Conservation (phyloP, 2,329 filamentous ascomycete species). For the Sordariomycetes sp. region DNA sequence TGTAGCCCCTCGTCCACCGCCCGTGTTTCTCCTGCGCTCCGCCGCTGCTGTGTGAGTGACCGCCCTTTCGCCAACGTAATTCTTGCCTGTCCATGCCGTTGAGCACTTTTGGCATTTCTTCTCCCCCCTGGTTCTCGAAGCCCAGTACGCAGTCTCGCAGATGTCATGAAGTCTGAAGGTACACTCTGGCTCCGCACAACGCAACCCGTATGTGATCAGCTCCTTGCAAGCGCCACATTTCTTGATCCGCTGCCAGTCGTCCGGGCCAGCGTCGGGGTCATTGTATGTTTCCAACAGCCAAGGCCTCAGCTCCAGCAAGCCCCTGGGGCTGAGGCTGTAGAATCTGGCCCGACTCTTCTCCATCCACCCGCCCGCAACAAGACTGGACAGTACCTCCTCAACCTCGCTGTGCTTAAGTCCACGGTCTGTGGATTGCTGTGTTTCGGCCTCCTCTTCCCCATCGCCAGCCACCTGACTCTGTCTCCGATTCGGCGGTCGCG, state of each 20-base stretch:
- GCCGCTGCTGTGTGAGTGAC: constrained; percentile 45
- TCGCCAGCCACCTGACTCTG: constrained; percentile 6
- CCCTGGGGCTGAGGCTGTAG: constrained; percentile 68
- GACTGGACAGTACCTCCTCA: constrained; percentile 57
- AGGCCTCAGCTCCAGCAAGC: constrained; percentile 71
- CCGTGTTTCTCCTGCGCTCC: constrained; percentile 24
- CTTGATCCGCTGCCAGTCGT: constrained; percentile 70
- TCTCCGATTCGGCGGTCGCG: constrained; percentile 32
- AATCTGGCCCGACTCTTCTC: constrained; percentile 63
- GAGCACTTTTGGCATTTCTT: constrained; percentile 57
- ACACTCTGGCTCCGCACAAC: constrained; percentile 64
- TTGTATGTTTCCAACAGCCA: constrained; percentile 92
- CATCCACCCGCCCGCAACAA: constrained; percentile 79
- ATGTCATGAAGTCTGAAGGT: constrained; percentile 64
- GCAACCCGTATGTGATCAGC: constrained; percentile 75
- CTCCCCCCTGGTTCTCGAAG: constrained; percentile 48
- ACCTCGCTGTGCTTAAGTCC: constrained; percentile 71
- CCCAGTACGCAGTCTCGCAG: constrained; percentile 68
- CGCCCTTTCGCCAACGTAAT: constrained; percentile 47
- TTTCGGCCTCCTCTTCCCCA: constrained; percentile 19
- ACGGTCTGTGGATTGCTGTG: constrained; percentile 29
- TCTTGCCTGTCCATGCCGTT: constrained; percentile 36
- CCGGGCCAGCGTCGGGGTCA: constrained; percentile 50
- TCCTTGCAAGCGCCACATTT: constrained; percentile 83
- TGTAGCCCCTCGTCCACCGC: constrained; percentile 19